Percentiles rank a stretch among this genome's conserved stretches.
Evolutionary conservation across 495 filamentous ascomycete species (phyloP).

Genomic region (Xylaria flabelliformis): DNA sequence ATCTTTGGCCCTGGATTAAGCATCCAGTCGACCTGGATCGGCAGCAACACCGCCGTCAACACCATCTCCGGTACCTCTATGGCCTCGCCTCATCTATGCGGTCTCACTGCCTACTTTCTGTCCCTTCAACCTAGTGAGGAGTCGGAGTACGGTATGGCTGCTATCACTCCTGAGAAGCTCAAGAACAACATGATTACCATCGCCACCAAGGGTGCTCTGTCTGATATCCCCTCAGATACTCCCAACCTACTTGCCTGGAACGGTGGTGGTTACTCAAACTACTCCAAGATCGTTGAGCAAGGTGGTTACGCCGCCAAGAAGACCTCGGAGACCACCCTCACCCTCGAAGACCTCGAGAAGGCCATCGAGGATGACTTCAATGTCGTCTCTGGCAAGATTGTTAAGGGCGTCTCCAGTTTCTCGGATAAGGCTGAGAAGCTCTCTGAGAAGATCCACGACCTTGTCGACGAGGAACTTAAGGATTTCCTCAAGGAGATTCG

Average conservation of each 20-base stretch:
- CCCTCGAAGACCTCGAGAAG: constrained; percentile 62
- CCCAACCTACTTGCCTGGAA: constrained; percentile 95
- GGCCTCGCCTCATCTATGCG: constrained; percentile 96
- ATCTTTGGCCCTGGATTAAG: constrained; percentile 98
- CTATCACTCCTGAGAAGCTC: constrained; percentile 91
- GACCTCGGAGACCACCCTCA: constrained; percentile 45
- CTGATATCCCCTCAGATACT: constrained; percentile 85
- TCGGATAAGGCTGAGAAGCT: constrained; percentile 55
- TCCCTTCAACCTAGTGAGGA: constrained; percentile 89
- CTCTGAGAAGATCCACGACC: constrained; percentile 59
- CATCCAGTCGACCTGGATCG: constrained; percentile 98
- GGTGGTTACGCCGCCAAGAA: constrained; percentile 61
- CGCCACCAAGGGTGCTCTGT: constrained; percentile 79
- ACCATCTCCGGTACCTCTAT: constrained; percentile 99
- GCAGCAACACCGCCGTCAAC: constrained; percentile 91
- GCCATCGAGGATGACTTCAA: constrained; percentile 65
- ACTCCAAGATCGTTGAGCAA: constrained; percentile 77
- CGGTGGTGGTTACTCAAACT: constrained; percentile 93
- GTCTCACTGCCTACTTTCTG: constrained; percentile 96
- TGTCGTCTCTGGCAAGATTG: constrained; percentile 59
- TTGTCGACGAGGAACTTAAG: constrained; percentile 70
- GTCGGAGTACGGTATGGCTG: constrained; percentile 86
- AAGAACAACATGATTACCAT: constrained; percentile 87
- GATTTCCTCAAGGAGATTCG: constrained; percentile 69
- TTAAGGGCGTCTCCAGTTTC: constrained; percentile 54